Conservation (phyloP, 2,329 filamentous ascomycete species). For the Berkeleyomyces basicola region DNA sequence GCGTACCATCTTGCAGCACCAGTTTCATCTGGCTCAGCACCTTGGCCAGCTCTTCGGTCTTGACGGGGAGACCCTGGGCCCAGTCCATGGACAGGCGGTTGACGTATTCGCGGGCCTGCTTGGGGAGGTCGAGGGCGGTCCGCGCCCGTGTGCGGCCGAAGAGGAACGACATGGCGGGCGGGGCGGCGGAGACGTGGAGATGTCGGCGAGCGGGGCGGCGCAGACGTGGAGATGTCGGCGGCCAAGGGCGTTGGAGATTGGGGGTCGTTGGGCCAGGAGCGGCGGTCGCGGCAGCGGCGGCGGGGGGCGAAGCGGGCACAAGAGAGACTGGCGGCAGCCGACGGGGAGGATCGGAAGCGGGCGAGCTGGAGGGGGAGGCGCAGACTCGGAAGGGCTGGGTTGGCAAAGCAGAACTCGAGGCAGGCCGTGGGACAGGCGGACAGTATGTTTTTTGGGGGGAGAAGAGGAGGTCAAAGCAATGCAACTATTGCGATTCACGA, state of each 20-base stretch:
- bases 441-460: background rate
- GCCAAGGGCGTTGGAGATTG: background rate
- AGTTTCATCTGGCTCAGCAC: conserved; percentile 83
- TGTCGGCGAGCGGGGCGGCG: background rate
- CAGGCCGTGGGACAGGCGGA: too few species aligned
- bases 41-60: conserved; percentile 79
- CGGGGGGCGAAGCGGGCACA: too few species aligned
- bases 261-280: too few species aligned
- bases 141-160: conserved; percentile 37
- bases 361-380: background rate
- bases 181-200: background rate
- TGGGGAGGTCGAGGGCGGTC: conserved; percentile 36
- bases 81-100: conserved; percentile 16
- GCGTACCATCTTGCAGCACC: conserved; percentile 72
- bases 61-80: conserved; percentile 11
- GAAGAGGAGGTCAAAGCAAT: background rate
- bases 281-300: too few species aligned
- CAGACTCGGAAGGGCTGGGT: background rate
- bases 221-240: background rate
- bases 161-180: conserved; percentile 33
- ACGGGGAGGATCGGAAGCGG: background rate
- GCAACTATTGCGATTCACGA: background rate
- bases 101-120: conserved; percentile 27
- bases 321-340: background rate
- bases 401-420: too few species aligned